Percentiles rank a stretch among this genome's conserved stretches.
Evolutionary conservation across 305 asterid species (phyloP).

Genomic region (Lippia alba): DNA sequence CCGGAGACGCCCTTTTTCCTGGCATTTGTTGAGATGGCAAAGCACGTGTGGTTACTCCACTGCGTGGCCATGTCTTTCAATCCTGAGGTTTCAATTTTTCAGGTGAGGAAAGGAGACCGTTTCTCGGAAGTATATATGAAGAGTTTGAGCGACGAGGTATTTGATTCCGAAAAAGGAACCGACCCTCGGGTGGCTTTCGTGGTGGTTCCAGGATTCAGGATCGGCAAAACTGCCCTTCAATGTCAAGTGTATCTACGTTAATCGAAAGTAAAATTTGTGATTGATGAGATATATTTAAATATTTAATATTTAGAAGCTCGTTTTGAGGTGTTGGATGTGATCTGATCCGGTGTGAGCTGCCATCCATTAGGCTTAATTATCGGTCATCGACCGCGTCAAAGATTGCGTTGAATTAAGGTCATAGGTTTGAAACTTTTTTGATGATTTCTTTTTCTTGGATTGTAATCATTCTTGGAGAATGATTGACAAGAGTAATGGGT

Average conservation of each 20-base stretch:
- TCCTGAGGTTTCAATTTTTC: constrained; percentile 58
- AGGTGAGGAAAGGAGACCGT: constrained; percentile 50
- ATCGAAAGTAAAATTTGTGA: too few relatives aligned
- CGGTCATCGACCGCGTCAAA: constrained; percentile 20
- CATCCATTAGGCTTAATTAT: neutral
- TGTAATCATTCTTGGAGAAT: constrained; percentile 34
- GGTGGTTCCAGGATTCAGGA: constrained; percentile 72
- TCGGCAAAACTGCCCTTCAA: constrained; percentile 60
- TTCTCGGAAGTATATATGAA: constrained; percentile 87
- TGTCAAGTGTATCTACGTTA: constrained; percentile 68
- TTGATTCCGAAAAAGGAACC: constrained; percentile 36
- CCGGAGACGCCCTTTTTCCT: constrained; percentile 66
- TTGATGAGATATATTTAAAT: too few relatives aligned
- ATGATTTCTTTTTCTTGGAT: constrained; percentile 1
- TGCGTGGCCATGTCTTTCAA: constrained; percentile 75
- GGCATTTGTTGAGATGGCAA: constrained; percentile 76
- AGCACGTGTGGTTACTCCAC: constrained; percentile 79
- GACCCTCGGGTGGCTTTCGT: constrained; percentile 70
- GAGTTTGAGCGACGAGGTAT: constrained; percentile 70
- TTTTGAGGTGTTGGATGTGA: neutral
- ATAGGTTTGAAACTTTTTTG: constrained; percentile 30
- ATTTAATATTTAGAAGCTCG: neutral
- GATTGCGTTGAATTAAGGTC: constrained; percentile 36
- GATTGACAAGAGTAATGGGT: constrained; percentile 37
- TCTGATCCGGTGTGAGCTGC: neutral